Conservation (phyloP, 2,329 filamentous ascomycete species). For the Claviceps digitariae region DNA sequence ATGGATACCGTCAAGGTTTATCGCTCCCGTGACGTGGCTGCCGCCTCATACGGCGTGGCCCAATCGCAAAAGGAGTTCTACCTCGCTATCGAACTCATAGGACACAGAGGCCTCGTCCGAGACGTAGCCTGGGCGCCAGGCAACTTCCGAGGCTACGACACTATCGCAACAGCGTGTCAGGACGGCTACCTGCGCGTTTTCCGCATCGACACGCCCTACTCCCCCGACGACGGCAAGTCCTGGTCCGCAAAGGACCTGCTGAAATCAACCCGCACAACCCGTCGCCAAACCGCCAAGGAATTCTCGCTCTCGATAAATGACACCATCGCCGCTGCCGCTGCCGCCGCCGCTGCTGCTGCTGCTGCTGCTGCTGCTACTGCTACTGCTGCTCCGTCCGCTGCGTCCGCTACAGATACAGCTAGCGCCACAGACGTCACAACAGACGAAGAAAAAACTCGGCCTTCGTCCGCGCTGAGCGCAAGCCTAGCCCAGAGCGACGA, state of each 20-base stretch:
- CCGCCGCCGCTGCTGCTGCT: background rate
- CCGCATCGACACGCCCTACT: constrained; percentile 51
- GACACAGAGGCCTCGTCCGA: constrained; percentile 64
- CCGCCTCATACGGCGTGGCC: constrained; percentile 35
- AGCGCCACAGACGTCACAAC: constrained; percentile 3
- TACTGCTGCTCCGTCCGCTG: background rate
- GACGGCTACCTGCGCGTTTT: constrained; percentile 88
- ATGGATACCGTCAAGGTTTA: constrained; percentile 78
- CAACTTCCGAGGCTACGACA: constrained; percentile 78
- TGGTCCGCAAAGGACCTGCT: constrained; percentile 35
- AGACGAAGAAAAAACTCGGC: constrained; percentile 20
- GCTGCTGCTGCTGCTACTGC: constrained; percentile 4
- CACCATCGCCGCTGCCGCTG: constrained; percentile 9
- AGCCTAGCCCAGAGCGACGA: constrained; percentile 36
- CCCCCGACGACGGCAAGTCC: constrained; percentile 31
- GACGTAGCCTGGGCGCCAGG: constrained; percentile 90
- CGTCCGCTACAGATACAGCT: no score
- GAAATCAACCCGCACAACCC: constrained; percentile 10
- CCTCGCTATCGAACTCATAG: constrained; percentile 60
- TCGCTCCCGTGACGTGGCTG: constrained; percentile 51
- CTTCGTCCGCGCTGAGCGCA: constrained; percentile 35
- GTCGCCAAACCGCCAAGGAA: background rate
- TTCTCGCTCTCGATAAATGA: constrained; percentile 16
- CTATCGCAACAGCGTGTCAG: constrained; percentile 83
- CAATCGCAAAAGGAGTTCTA: constrained; percentile 67